Evolutionary conservation across 257 asterid genomes (phyloP).

Genomic region (Solanum pennellii): DNA sequence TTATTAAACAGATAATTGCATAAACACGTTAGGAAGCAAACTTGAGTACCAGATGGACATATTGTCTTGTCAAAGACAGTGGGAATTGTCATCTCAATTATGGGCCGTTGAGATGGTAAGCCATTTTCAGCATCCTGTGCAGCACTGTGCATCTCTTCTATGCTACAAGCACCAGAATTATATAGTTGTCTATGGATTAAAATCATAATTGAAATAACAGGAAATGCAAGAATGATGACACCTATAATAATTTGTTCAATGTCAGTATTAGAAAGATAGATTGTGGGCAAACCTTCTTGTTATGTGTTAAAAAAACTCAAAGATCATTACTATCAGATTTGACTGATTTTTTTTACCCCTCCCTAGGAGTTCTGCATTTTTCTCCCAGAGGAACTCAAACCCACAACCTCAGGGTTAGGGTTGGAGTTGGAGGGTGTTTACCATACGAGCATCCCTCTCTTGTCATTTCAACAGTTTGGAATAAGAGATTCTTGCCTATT

Average conservation of each 20-base stretch:
- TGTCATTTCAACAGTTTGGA: background rate
- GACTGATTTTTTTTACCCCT: background rate
- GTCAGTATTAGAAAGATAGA: background rate
- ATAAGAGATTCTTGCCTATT: background rate
- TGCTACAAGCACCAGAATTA: conserved; percentile 21
- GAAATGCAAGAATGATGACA: background rate
- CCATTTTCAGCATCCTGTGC: conserved; percentile 69
- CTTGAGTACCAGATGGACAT: conserved; percentile 65
- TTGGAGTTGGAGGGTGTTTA: background rate
- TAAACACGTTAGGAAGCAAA: background rate
- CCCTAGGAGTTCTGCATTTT: background rate
- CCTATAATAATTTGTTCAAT: background rate
- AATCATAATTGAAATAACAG: background rate
- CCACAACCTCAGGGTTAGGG: background rate
- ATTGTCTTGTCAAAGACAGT: conserved; percentile 80
- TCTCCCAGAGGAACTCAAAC: background rate
- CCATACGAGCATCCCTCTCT: background rate
- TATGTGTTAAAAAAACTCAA: background rate
- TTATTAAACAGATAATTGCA: background rate
- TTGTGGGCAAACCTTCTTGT: background rate
- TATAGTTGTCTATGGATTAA: background rate
- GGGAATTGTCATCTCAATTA: conserved; percentile 98
- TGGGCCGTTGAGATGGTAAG: conserved; percentile 70
- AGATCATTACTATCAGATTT: background rate
- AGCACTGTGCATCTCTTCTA: conserved; percentile 77